Evolutionary conservation across 1,139 yeast species (phyloP), one percentile per base, ranked within the genome.

Genomic region (Taiozyma onychis): DNA sequence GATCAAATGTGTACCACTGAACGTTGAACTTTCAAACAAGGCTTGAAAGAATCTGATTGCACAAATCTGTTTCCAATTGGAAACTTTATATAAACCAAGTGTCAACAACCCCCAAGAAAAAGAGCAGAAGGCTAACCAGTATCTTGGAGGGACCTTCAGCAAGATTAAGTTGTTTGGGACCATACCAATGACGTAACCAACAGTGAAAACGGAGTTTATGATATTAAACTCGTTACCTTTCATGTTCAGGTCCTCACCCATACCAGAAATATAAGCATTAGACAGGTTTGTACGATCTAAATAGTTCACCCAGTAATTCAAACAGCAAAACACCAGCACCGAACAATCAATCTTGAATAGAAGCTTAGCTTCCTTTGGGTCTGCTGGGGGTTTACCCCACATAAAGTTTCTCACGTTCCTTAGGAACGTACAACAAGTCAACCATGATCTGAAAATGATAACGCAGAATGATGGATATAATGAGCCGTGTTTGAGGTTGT

Each of bases 251-350:
- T 75, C 82, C 48, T 78, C 78, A 56, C 75, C 73, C 81, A 82
- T 75, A 5, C 86, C 87, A 3, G 81, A 74, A 24, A 81, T 83
- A 60, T 80, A 82, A 2, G 87, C 86, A 57, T 78, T 78, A 37
- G 76, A 65, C 39, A 81, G 57, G 57, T 78, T 78, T 21, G 75
- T 65, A 50, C 78, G 63, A 58, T 78, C 81, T 34, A 77, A 63
- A 53, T 75, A 73, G 54, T 77, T 78, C 51, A 77, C 75, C 84
- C 84, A 81, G 57, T 80, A 81, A 41, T 76, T 70, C 44, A 80
- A 66, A 57, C 84, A 79, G 4, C 76, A 77, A 60, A 76, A 80
- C 0, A 81, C 73, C 34, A 80, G 64, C n/a, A 81, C 80, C 53
- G 78, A 78, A 64, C 79, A 69, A 61, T 80, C 85, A 47, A 79